phyloP scores from a whole-genome alignment of 2,329 filamentous ascomycete species.

The Chalara sp. region DNA sequence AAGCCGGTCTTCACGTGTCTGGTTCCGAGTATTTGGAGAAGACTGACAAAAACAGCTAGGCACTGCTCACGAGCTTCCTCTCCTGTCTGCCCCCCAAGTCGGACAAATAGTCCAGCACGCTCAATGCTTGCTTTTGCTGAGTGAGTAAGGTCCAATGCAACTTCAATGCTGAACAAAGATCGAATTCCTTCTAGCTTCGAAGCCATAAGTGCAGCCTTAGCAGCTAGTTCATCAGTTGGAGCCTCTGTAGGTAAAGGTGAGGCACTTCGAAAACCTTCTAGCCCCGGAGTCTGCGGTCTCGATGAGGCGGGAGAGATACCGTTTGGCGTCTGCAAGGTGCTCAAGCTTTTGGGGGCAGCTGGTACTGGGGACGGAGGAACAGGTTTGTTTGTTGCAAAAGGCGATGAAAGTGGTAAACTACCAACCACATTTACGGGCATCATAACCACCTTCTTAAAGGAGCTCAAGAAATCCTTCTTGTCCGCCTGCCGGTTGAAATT shows the following conservation, averaged over 20 bases:
- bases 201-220: conserved; percentile 97
- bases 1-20: conserved; percentile 90
- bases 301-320: conserved; percentile 29
- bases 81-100: conserved; percentile 71
- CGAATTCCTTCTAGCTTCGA: conserved; percentile 90
- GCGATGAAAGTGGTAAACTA: conserved; percentile 52
- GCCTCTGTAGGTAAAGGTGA: conserved; percentile 47
- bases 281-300: conserved; percentile 42
- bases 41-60: conserved; percentile 75
- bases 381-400: conserved; percentile 42
- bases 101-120: conserved; percentile 75
- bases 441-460: conserved; percentile 98
- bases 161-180: conserved; percentile 91
- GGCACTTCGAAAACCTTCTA: conserved; percentile 20
- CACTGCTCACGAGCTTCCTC: conserved; percentile 84
- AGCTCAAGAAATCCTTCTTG: conserved; percentile 92
- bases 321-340: conserved; percentile 23
- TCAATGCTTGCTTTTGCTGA: conserved; percentile 82
- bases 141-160: conserved; percentile 85
- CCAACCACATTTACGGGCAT: conserved; percentile 78
- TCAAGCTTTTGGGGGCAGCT: conserved; percentile 12
- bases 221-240: conserved; percentile 85
- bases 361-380: conserved; percentile 23
- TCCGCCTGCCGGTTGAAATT: conserved; percentile 91
- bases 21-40: conserved; percentile 78